Evolutionary conservation across 768 basidiomycete genomes (phyloP), one percentile per base, ranked within the genome.

Genomic region (Lactarius sp.): DNA sequence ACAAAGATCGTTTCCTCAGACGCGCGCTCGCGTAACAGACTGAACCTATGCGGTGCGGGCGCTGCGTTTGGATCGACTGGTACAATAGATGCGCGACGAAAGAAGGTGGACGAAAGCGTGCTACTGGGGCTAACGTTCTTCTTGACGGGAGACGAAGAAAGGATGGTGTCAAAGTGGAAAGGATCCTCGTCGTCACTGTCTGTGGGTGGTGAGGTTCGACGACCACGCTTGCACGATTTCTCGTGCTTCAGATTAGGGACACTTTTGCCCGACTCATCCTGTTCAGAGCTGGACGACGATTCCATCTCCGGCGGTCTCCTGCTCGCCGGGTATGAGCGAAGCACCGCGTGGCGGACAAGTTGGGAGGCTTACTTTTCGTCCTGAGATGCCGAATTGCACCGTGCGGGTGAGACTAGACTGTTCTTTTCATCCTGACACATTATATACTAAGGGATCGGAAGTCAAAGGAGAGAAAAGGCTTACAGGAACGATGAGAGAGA

Each of bases 171-270:
- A 27, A 61, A 66, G 51, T 62, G 50, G 57, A 68, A 68, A 3
- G 65, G 67, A 44, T 66, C 65, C 13, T 68, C 67, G 16, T 62
- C 56, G 4, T 66, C 65, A 27, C 60, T 63, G 18, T 65, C 64
- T 3, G 61, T 60, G 18, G 63, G 53, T 14, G 62, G 33, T 5
- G 59, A 64, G 7, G 20, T 4, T 18, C 27, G 51, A 18, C 53
- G 46, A 64, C 27, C 47, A 6, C 46, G 34, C 47, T 42, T 36
- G 47, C 16, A 33, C n/a, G 57, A 31, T 39, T 27, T 59, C 42
- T 54, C 36, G 10, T 41, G 44, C 10, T 49, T 63, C 44, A 2
- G 13, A 33, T 56, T 14, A 12, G 27, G 27, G 13, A 42, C 13
- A 37, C 36, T 22, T 12, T 27, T 10, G 8, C 33, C 41, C 34